Base-by-base conservation (phyloP, 805 yeast genomes). In the Clavispora phyllophila region DNA sequence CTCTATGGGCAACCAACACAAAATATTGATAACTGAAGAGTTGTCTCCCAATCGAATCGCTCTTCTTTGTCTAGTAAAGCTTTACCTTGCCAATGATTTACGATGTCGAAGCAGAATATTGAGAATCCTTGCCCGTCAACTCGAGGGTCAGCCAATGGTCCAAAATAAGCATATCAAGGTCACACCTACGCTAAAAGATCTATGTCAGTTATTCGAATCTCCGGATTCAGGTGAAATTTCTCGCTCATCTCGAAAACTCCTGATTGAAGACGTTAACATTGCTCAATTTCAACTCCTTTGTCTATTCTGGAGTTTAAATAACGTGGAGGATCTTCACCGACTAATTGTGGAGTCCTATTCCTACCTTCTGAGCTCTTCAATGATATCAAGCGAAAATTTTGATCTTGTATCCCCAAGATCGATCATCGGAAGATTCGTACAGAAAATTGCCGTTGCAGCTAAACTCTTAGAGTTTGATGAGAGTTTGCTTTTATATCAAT, bases 21-120 rank as follows among this genome's bases (percentile, higher is more conserved):
- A 56, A 41, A 49, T 65, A 22, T 48, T 65, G 10, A 52, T 66
- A 25, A 55, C 70, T 3, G 73, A 68, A 42, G 72, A 63, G 41
- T 46, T 81, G 22, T 74, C 83, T 5, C 80, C 86, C 0, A 72
- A 76, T 43, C 79, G 77, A 48, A 59, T 82, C 0, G 76, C 81
- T 1, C 50, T 80, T 1, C 51, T 80, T 9, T 59, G 73, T 3
- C 53, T 82, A 12, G 66, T 80, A 5, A 68, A 68, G 13, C 72
- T 73, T 0, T 76, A 76, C 49, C 66, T 79, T 36, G 55, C 66
- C 10, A 66, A 66, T 8, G 56, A 57, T 13, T 48, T 75, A 2
- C 79, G 48, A 9, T 29, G 32, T 8, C 28, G 41, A 38, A 44
- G 46, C n/a, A 39, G 13, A 14, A 34, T 47, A 5, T 23, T 47